Base-by-base conservation (phyloP, 1,284 basidiomycete species). In the Mycena sp. region DNA sequence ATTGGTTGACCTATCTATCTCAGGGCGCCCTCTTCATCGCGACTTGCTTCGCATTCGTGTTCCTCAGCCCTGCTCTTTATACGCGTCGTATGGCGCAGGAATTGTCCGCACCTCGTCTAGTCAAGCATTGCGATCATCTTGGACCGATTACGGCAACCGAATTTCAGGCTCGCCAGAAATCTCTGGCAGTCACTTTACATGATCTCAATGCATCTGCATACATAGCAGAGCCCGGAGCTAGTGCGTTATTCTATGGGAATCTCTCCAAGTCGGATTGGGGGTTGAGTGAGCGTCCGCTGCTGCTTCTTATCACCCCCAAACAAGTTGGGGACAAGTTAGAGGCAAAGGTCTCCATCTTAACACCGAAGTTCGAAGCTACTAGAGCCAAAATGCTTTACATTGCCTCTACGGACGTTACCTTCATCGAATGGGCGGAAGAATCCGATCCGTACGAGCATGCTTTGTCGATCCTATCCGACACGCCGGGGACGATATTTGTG, bases 181-280 rank as follows among this genome's bases (percentile, higher is more conserved):
- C 74, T 4, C 81, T 92, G 29, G 87, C 87, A 0, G 76, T 79
- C 17, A 77, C 75, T 2, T 81, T 92, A 12, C 73, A 80, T 59
- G 65, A 74, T 4, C 75, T 87, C 28, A 82, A 83, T 37, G 88
- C 83, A 1, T 81, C 83, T 4, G 87, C 87, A 25, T 92, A 91
- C 70, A 83, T 95, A 45, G 85, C 89, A 9, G 93, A 95, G 74
- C 92, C 93, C 10, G 88, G 91, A 0, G 83, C 92, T 5, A 91
- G 82, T 56, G 87, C 88, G 0, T 77, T 82, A 2, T 96, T 87
- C 80, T 95, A 86, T 70, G 85, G 83, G 35, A 94, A 94, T 69
- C 79, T 92, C 52, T 91, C 92, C 19, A 72, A 72, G 3, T 68
- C 80, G 0, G 70, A 83, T 17, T 95, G 94, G 94, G 70, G 72